Conservation (phyloP, 2,329 filamentous ascomycete genomes). For the Lithohypha guttulata region DNA sequence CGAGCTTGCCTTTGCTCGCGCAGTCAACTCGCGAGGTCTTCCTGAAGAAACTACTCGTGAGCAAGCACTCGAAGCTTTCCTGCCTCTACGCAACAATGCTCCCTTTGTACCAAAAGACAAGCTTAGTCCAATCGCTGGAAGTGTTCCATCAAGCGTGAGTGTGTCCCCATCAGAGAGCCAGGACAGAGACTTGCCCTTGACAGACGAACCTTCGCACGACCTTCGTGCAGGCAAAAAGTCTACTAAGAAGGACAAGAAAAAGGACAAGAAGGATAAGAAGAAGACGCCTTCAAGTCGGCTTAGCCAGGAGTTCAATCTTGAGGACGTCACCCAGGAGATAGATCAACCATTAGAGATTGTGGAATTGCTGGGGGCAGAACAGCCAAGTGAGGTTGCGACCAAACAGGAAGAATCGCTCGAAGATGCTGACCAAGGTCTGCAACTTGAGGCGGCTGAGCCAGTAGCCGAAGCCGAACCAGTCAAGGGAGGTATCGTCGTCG, state of each 20-base stretch:
- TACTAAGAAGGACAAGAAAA: constrained; percentile 17
- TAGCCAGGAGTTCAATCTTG: not conserved
- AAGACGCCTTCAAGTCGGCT: not conserved
- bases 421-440: no score
- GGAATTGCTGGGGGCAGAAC: no score
- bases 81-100: constrained; percentile 13
- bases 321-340: no score
- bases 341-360: no score
- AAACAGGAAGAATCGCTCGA: no score
- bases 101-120: constrained; percentile 4
- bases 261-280: constrained; percentile 14
- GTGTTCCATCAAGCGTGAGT: constrained; percentile 4
- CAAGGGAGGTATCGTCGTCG: no score
- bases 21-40: constrained; percentile 16
- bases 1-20: constrained; percentile 17
- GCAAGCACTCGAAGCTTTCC: constrained; percentile 15
- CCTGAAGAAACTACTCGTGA: constrained; percentile 12
- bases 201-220: not conserved
- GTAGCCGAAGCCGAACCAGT: no score
- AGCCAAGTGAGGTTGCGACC: no score
- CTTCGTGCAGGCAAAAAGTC: constrained; percentile 7
- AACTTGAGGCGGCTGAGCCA: no score
- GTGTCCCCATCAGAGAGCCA: not conserved
- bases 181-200: not conserved
- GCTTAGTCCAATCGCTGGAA: not conserved